Conservation (phyloP, 345 rosid species). For the Atalantia buxifolia region DNA sequence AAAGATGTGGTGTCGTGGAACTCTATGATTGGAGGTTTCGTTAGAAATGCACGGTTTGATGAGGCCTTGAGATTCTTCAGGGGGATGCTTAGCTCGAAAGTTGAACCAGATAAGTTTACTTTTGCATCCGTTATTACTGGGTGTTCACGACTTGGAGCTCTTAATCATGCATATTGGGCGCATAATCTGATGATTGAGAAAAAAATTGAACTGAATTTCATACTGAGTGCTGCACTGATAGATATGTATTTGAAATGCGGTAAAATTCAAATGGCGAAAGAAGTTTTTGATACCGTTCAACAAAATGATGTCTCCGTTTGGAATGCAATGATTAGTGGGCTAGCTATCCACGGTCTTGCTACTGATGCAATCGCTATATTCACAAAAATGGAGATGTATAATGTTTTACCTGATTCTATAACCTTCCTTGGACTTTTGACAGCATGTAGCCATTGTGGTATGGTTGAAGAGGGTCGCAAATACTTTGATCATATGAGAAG, state of each 20-base stretch:
- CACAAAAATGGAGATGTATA: constrained; percentile 50
- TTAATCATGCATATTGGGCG: constrained; percentile 56
- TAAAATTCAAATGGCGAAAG: constrained; percentile 53
- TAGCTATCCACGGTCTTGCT: constrained; percentile 74
- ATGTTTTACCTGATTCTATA: constrained; percentile 58
- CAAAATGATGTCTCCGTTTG: constrained; percentile 57
- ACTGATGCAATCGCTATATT: constrained; percentile 47
- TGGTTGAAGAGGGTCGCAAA: constrained; percentile 56
- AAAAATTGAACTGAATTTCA: constrained; percentile 43
- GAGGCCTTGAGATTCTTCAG: constrained; percentile 47
- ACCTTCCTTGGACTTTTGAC: constrained; percentile 68
- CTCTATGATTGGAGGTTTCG: constrained; percentile 65
- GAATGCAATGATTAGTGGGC: constrained; percentile 79
- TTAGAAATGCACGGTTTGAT: constrained; percentile 50
- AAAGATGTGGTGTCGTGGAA: constrained; percentile 76
- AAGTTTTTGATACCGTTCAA: constrained; percentile 42
- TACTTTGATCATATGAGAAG: constrained; percentile 56
- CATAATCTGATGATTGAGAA: constrained; percentile 48
- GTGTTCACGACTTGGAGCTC: constrained; percentile 69
- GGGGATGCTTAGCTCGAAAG: constrained; percentile 42
- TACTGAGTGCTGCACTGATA: constrained; percentile 65
- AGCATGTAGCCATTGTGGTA: constrained; percentile 69
- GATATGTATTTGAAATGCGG: constrained; percentile 76
- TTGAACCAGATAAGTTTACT: constrained; percentile 64
- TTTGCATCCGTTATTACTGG: constrained; percentile 61